Base-by-base conservation (phyloP, 2,329 filamentous ascomycete genomes). In the Fusarium ambrosium region DNA sequence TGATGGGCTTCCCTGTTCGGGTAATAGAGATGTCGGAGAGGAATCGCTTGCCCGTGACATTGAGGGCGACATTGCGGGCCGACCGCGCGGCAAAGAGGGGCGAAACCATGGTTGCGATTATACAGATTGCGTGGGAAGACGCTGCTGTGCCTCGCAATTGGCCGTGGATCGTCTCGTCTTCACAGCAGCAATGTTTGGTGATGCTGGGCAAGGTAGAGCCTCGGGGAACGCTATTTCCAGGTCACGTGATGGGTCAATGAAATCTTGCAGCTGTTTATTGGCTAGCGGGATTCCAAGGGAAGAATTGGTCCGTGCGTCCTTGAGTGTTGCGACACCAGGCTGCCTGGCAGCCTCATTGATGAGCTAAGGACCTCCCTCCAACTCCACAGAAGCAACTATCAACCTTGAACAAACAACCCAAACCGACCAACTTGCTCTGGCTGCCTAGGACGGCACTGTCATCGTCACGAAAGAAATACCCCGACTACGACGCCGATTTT, bases 1-100 rank as follows among this genome's bases (percentile, higher is more conserved):
- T 87, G 80, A 98, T 95, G 72, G 97, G 96, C 89, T 98, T 98
- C 84, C 97, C 97, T 68, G 97, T 99, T 80, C 97, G 91, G 72
- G 96, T 97, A 82, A 99, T 98, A 80, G 94, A 89, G 81, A 99
- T 90, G 87, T 99, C 97, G 82, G 95, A 94, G 77, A 92, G 80
- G 73, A 84, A 84, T 83, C 88, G 87, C 80, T 86, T 87, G 80
- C 87, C 86, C 79, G 86, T 80, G 77, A 87, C 80, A 79, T 85
- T 85, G 80, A 84, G 84, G 76, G 84, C 82, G 76, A 86, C 81
- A 80, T 83, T 85, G 78, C 85, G 84, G 78, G 87, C 85, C 75
- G 87, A 86, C 84, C 89, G 89, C 84, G 86, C 85, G 76, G 88
- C 87, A 83, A 87, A 84, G 78, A 89, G 86, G 82, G 90, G 85